phyloP scores from a whole-genome alignment of 805 yeast genomes.

The Maudiozyma saulgeensis region DNA sequence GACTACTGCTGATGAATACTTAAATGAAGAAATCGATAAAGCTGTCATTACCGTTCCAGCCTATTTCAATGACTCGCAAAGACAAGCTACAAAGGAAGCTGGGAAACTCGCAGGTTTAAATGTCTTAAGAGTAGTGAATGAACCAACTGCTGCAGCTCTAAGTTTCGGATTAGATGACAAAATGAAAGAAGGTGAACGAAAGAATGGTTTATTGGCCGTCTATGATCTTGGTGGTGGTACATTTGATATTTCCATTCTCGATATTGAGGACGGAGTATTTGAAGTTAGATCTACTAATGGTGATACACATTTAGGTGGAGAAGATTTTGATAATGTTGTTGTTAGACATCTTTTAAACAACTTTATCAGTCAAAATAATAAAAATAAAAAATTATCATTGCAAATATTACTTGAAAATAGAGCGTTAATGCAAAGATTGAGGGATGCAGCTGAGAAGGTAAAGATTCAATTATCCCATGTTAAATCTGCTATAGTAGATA shows the following conservation, averaged over 20 bases:
- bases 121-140: constrained; percentile 67
- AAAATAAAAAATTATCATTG: constrained; percentile 25
- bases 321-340: constrained; percentile 67
- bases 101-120: constrained; percentile 69
- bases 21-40: constrained; percentile 44
- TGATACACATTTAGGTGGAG: constrained; percentile 79
- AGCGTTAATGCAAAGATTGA: constrained; percentile 58
- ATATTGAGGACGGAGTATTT: constrained; percentile 72
- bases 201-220: constrained; percentile 35
- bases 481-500: constrained; percentile 47
- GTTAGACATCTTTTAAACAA: constrained; percentile 46
- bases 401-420: constrained; percentile 36
- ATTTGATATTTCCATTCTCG: constrained; percentile 69
- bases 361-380: constrained; percentile 43
- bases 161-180: constrained; percentile 59
- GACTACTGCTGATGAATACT: constrained; percentile 50
- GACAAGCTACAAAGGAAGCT: constrained; percentile 77
- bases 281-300: constrained; percentile 80
- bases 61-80: constrained; percentile 70
- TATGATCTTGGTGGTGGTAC: constrained; percentile 84
- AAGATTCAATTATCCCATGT: constrained; percentile 69
- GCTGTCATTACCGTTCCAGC: constrained; percentile 85
- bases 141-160: constrained; percentile 80
- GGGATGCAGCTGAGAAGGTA: constrained; percentile 71
- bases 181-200: constrained; percentile 30